These are phyloP conservation scores for Sequoiadendron giganteum DNA, from an alignment of 75 land plant genomes.

Conservation along the genomic window DNA sequence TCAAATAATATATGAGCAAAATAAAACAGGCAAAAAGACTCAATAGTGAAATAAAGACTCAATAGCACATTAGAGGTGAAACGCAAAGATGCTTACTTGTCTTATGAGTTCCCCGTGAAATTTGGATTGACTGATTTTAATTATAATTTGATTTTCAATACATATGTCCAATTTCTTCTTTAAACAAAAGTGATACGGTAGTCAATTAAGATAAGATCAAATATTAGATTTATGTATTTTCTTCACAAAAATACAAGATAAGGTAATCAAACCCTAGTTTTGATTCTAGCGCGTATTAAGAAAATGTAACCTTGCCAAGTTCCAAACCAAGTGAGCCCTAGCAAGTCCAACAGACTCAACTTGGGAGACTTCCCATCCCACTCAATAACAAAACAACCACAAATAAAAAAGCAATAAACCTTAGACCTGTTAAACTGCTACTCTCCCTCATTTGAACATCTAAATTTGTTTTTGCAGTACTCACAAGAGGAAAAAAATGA, in stretches of 20 bases:
- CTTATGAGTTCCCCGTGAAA: background rate
- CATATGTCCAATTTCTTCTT: background rate
- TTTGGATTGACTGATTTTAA: background rate
- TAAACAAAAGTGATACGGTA: background rate
- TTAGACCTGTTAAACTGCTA: background rate
- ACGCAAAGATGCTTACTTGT: background rate
- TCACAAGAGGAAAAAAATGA: background rate
- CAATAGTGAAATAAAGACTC: background rate
- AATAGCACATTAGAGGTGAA: background rate
- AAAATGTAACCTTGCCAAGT: background rate
- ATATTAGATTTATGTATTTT: background rate
- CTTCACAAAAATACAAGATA: background rate
- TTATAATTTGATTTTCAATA: background rate
- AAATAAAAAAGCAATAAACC: background rate
- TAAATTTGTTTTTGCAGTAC: background rate
- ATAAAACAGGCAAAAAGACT: background rate
- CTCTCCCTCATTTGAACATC: background rate
- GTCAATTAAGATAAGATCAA: background rate
- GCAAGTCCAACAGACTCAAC: background rate
- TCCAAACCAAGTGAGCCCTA: background rate
- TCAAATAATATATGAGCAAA: background rate
- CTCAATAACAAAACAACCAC: background rate
- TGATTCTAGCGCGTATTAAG: background rate
- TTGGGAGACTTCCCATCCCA: background rate
- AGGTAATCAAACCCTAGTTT: background rate